Evolutionary conservation across 805 yeast species (phyloP).

Genomic region (Blastobotrys terrestris): DNA sequence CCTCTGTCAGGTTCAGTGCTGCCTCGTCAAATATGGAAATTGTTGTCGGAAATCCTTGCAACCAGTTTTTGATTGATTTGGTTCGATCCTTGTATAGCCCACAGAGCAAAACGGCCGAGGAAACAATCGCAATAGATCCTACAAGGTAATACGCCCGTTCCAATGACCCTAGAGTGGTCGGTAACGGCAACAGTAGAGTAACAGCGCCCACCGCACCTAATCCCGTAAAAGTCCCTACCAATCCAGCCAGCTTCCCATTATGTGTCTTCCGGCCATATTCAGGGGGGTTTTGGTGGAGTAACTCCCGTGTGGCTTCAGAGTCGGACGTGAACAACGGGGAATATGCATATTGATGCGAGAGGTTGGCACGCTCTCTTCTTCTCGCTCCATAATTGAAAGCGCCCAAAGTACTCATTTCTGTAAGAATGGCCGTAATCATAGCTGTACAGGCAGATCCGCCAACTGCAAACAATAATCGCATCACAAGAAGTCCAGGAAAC

Average conservation of each 20-base stretch:
- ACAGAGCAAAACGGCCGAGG: conserved; percentile 36
- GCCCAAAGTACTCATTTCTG: conserved; percentile 41
- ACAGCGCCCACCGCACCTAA: conserved; percentile 65
- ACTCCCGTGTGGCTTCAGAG: no score
- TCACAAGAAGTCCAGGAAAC: conserved; percentile 45
- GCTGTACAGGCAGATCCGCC: conserved; percentile 53
- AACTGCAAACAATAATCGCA: conserved; percentile 51
- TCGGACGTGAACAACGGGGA: not conserved
- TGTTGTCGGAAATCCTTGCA: conserved; percentile 20
- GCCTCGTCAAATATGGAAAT: conserved; percentile 26
- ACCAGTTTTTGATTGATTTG: conserved; percentile 28
- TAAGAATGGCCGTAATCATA: conserved; percentile 55
- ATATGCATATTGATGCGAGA: not conserved
- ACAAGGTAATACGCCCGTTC: conserved; percentile 45
- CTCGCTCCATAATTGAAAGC: conserved; percentile 10
- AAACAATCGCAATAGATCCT: conserved; percentile 37
- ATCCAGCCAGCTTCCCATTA: conserved; percentile 29
- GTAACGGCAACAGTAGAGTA: conserved; percentile 48
- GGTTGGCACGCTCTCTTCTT: conserved; percentile 8
- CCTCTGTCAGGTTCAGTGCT: conserved; percentile 23
- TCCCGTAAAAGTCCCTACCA: conserved; percentile 58
- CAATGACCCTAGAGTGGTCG: conserved; percentile 46
- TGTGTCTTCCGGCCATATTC: not conserved
- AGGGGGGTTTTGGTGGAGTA: not conserved
- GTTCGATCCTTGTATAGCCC: conserved; percentile 42